Conservation (phyloP, 805 yeast species). For the Nakazawaea holstii region DNA sequence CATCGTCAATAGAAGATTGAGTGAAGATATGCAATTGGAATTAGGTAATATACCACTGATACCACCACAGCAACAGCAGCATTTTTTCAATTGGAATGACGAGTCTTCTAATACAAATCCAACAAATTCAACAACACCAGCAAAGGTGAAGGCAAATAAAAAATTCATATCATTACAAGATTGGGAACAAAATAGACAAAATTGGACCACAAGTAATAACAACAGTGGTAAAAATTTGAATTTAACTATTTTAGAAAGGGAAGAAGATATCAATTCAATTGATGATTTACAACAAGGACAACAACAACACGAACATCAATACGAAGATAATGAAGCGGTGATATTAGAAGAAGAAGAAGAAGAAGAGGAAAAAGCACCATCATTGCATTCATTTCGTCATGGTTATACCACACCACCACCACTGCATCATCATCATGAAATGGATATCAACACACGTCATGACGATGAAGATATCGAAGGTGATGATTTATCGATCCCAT, state of each 20-base stretch:
- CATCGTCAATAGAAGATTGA: not conserved
- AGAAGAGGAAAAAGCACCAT: not conserved
- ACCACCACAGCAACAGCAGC: not conserved
- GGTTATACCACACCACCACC: slow-evolving; percentile 2
- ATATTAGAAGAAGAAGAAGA: not conserved
- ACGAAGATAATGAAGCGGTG: no score
- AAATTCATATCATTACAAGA: slow-evolving; percentile 7
- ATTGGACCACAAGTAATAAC: not conserved
- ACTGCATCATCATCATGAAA: no score
- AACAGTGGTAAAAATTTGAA: not conserved
- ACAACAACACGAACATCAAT: no score
- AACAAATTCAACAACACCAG: not conserved
- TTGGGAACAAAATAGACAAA: slow-evolving; percentile 7
- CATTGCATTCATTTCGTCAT: slow-evolving; percentile 7
- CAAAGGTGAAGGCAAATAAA: not conserved
- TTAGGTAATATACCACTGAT: not conserved
- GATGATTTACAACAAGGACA: no score
- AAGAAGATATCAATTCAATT: not conserved
- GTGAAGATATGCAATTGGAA: not conserved
- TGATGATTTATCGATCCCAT: not conserved
- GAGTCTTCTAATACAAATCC: not conserved
- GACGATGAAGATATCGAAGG: not conserved
- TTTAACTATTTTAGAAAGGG: not conserved
- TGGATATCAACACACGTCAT: no score
- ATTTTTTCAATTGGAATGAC: not conserved